Evolutionary conservation across 208 protist species (phyloP), one percentile per base, ranked within the genome.

Genomic region (Crithidia sp.): DNA sequence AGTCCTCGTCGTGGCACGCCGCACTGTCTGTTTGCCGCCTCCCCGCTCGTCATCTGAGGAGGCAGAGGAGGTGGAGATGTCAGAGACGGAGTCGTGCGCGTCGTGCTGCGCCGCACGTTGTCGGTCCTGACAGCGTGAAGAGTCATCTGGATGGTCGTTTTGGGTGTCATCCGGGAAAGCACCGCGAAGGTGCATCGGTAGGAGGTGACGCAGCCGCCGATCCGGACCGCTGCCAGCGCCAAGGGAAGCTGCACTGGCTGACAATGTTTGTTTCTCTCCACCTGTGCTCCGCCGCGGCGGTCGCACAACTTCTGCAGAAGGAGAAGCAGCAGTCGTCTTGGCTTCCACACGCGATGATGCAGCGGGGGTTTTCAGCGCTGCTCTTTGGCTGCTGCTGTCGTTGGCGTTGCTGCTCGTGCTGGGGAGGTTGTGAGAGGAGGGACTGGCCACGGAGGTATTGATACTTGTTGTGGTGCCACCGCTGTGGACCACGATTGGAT

Each of bases 181-280:
- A 2, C 52, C 64, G 49, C 49, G 64, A 0, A 69, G 64, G 12
- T 69, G 64, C 3, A 52, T 52, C 10, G 64, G 64, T 4, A 69
- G 49, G 9, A 69, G 52, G 52, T 69, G 64, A n/a, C 64, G 50
- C n/a, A 69, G 64, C 14, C 64, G 64, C 12, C 64, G 64, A 49
- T 69, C 64, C 16, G 64, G 64, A 4, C 64, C 63, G 16, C 39
- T 37, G 5, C 7, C 12, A 59, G 7, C 19, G 4, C 19, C 7
- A 6, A 0, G 28, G 7, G 16, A 5, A 40, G 6, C 54, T 14
- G 45, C 45, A 43, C 12, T 5, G 12, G 61, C 61, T 45, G 39
- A 10, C 4, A 9, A 0, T 19, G 2, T 61, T 39, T 45, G 7
- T 16, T 56, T 13, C 52, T 59, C 6, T 56, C 16, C 1, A 28